A percentile compares a stretch with the other conserved stretches of the same genome.
These are phyloP conservation scores for Aureobasidium sp. DNA, from an alignment of 2,329 filamentous ascomycete genomes.

Conservation along the genomic window DNA sequence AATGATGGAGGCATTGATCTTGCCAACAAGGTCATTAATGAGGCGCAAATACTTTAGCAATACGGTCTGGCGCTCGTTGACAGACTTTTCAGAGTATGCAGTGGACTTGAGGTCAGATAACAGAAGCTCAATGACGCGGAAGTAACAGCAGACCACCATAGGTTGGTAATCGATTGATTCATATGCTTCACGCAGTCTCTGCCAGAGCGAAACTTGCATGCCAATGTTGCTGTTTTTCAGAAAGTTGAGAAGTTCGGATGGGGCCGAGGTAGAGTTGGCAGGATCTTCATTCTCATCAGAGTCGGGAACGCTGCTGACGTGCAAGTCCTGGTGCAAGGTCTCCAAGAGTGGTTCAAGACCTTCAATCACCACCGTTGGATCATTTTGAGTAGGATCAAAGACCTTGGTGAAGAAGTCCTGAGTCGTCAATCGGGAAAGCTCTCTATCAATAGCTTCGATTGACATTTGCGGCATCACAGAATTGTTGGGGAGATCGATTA, in stretches of 20 bases:
- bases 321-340: conserved; percentile 39
- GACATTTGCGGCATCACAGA: conserved; percentile 83
- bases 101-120: conserved; percentile 59
- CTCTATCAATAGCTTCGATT: conserved; percentile 71
- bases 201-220: conserved; percentile 81
- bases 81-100: conserved; percentile 48
- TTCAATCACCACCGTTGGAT: conserved; percentile 81
- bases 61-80: conserved; percentile 59
- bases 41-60: conserved; percentile 72
- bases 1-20: conserved; percentile 58
- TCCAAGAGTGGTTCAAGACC: conserved; percentile 89
- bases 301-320: neutral
- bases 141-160: conserved; percentile 79
- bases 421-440: conserved; percentile 85
- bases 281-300: neutral
- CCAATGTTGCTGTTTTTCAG: conserved; percentile 74
- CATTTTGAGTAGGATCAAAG: conserved; percentile 73
- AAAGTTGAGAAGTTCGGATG: conserved; percentile 79
- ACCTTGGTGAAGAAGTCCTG: conserved; percentile 93
- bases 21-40: conserved; percentile 67
- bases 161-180: conserved; percentile 74
- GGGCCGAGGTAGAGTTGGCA: conserved; percentile 16
- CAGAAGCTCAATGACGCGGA: conserved; percentile 80
- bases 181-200: conserved; percentile 83
- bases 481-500: conserved; percentile 70